These are phyloP conservation scores for Tricholoma hemisulphureum DNA, from an alignment of 768 basidiomycete genomes.

Conservation along the genomic window DNA sequence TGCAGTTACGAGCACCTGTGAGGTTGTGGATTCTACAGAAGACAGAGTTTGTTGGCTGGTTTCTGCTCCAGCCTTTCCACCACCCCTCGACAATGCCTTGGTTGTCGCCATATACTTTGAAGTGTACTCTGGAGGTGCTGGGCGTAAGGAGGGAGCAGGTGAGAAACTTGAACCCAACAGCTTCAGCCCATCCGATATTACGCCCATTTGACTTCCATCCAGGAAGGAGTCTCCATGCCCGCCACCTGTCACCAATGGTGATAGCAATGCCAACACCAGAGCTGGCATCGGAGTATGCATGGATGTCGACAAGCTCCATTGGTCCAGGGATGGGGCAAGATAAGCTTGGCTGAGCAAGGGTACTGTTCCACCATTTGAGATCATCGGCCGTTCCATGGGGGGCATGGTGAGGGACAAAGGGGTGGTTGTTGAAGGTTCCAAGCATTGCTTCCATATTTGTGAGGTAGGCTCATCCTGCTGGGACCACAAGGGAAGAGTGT, in stretches of 20 bases:
- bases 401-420: no score
- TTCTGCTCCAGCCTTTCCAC: neutral
- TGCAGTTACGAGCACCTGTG: no score
- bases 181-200: no score
- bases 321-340: no score
- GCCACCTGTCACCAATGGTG: constrained; percentile 20
- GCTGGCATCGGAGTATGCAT: no score
- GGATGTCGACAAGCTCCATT: no score
- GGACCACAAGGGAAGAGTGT: neutral
- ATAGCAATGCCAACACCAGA: no score
- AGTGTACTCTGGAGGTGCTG: no score
- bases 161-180: constrained; percentile 44
- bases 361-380: constrained; percentile 23
- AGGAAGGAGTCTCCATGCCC: constrained; percentile 30
- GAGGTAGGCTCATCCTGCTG: neutral
- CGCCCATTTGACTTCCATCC: constrained; percentile 27
- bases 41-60: neutral
- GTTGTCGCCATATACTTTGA: neutral
- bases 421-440: no score
- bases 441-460: neutral
- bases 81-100: neutral
- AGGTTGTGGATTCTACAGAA: neutral
- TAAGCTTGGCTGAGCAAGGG: no score
- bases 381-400: no score
- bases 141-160: neutral